A percentile compares a stretch with the other conserved stretches of the same genome.
phyloP scores from a whole-genome alignment of 306 rosid species.

The Gastrolobium villosum region DNA sequence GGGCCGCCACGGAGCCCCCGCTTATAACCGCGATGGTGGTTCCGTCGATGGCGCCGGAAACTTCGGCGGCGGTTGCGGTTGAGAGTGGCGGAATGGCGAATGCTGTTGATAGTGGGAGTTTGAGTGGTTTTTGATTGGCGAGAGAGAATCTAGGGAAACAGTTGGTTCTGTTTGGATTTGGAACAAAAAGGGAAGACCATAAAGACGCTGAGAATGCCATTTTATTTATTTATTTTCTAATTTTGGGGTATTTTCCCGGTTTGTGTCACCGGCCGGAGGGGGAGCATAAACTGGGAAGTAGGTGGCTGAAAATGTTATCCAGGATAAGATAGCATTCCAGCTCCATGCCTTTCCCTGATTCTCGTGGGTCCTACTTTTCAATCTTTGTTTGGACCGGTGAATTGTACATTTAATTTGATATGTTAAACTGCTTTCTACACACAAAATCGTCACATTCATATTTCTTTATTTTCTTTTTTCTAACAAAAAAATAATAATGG shows the following conservation, averaged over 20 bases:
- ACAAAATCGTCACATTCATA: too few relatives aligned
- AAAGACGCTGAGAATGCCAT: conserved; percentile 67
- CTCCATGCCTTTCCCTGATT: conserved; percentile 43
- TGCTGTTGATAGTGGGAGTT: conserved; percentile 43
- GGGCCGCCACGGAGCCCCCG: conserved; percentile 79
- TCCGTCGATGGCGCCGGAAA: conserved; percentile 67
- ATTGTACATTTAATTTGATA: too few relatives aligned
- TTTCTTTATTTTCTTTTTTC: too few relatives aligned
- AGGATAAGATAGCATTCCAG: conserved; percentile 56
- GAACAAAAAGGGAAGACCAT: conserved; percentile 49
- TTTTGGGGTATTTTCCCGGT: not conserved
- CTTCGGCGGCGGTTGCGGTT: conserved; percentile 63
- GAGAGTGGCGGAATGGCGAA: conserved; percentile 74
- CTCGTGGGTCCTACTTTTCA: conserved; percentile 54
- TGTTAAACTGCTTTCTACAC: too few relatives aligned
- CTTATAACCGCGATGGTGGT: conserved; percentile 76
- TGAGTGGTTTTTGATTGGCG: conserved; percentile 42
- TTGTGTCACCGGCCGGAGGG: conserved; percentile 41
- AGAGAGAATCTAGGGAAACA: conserved; percentile 48
- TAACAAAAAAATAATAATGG: too few relatives aligned
- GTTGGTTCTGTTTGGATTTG: conserved; percentile 45
- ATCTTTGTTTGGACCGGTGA: too few relatives aligned
- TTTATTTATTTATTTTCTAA: not conserved
- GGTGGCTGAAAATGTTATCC: conserved; percentile 46
- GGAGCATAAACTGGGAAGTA: not conserved